Percentiles rank a stretch among this genome's conserved stretches.
These are phyloP conservation scores for Pseudogymnoascus sp. DNA, from an alignment of 2,329 filamentous ascomycete species.

Conservation along the genomic window DNA sequence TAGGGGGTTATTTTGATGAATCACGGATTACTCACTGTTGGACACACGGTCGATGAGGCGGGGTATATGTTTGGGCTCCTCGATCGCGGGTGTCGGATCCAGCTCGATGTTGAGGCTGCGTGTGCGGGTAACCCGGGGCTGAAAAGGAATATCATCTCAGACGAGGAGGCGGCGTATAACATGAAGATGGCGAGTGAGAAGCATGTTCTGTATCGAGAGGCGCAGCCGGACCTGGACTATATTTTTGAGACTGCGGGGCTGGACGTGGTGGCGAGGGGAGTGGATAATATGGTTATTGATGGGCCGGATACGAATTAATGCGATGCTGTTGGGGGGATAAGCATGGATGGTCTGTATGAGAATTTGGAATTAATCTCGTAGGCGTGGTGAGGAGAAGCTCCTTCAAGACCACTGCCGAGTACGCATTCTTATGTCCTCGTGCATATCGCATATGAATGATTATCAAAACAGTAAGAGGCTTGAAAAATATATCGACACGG, in stretches of 20 bases:
- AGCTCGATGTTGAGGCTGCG: slow-evolving; percentile 61
- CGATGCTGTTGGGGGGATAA: background rate
- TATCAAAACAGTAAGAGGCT: background rate
- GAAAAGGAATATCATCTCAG: slow-evolving; percentile 44
- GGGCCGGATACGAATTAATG: background rate
- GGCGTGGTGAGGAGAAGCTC: background rate
- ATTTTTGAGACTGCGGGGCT: slow-evolving; percentile 36
- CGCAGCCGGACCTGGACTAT: slow-evolving; percentile 39
- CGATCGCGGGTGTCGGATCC: slow-evolving; percentile 61
- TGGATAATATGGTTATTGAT: slow-evolving; percentile 24
- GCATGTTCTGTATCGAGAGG: slow-evolving; percentile 38
- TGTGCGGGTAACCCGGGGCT: slow-evolving; percentile 39
- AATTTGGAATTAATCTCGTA: background rate
- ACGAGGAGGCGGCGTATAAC: slow-evolving; percentile 47
- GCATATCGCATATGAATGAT: background rate
- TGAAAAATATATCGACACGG: background rate
- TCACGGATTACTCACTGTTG: slow-evolving; percentile 65
- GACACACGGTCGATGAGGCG: slow-evolving; percentile 65
- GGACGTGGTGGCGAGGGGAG: slow-evolving; percentile 24
- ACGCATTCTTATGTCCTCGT: background rate
- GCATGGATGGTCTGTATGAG: background rate
- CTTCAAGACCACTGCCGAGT: background rate
- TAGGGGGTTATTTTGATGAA: slow-evolving; percentile 58
- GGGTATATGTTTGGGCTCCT: slow-evolving; percentile 61
- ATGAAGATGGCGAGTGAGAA: slow-evolving; percentile 42